phyloP scores from a whole-genome alignment of 2,329 filamentous ascomycete species.

The Fusarium sp. region DNA sequence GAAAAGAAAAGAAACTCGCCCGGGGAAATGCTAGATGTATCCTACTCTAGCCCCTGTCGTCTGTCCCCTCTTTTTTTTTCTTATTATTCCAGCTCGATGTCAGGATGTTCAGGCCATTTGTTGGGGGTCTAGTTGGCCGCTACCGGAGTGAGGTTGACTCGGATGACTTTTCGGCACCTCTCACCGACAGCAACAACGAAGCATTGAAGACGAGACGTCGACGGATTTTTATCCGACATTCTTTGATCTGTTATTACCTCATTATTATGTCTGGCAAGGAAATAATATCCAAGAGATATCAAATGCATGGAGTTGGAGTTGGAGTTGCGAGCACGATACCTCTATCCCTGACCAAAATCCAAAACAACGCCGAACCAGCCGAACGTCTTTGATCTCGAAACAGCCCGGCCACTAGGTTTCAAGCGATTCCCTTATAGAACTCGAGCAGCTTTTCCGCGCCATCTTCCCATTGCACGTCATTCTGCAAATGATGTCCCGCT shows the following conservation, averaged over 20 bases:
- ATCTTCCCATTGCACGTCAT: slow-evolving; percentile 60
- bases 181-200: slow-evolving; percentile 25
- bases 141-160: slow-evolving; percentile 32
- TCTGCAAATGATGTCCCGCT: slow-evolving; percentile 64
- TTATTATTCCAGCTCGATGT: slow-evolving; percentile 11
- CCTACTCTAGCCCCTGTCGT: slow-evolving; percentile 33
- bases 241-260: not conserved
- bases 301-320: not conserved
- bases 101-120: not conserved
- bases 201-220: slow-evolving; percentile 2
- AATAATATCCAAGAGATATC: slow-evolving; percentile 16
- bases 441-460: slow-evolving; percentile 58
- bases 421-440: slow-evolving; percentile 51
- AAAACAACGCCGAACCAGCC: not conserved
- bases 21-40: slow-evolving; percentile 21
- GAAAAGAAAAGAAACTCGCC: slow-evolving; percentile 15
- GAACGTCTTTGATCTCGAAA: not conserved
- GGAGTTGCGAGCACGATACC: slow-evolving; percentile 16
- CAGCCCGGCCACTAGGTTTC: not conserved
- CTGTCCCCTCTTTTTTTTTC: slow-evolving; percentile 37
- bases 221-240: slow-evolving; percentile 11
- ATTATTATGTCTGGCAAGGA: not conserved
- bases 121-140: slow-evolving; percentile 11
- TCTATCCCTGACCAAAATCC: not conserved
- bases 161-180: slow-evolving; percentile 38